These are phyloP conservation scores for Cucurbita ficifolia DNA, from an alignment of 306 rosid species.

Conservation along the genomic window DNA sequence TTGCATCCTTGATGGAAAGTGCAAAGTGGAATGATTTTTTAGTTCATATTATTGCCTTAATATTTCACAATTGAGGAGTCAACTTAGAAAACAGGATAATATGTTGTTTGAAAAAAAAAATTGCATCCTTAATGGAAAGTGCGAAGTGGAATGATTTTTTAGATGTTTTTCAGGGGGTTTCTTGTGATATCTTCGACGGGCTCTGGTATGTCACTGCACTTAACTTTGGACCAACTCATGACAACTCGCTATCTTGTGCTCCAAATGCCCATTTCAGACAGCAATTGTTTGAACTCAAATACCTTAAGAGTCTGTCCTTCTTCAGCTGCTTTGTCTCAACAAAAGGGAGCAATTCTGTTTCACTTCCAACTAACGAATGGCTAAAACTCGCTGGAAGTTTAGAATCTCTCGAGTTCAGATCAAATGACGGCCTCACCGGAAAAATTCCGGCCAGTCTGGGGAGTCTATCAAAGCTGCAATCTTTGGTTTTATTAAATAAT, in stretches of 20 bases:
- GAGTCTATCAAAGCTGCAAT: conserved; percentile 51
- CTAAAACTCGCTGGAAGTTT: conserved; percentile 42
- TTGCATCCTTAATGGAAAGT: background rate
- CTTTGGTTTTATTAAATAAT: conserved; percentile 50
- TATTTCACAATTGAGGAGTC: background rate
- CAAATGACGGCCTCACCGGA: conserved; percentile 54
- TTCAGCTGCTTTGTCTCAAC: conserved; percentile 56
- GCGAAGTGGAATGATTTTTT: background rate
- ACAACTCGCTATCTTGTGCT: conserved; percentile 61
- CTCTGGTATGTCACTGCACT: conserved; percentile 69
- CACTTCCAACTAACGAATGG: conserved; percentile 52
- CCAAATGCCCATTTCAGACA: conserved; percentile 33
- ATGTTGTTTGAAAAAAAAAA: background rate
- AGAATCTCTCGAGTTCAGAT: conserved; percentile 64
- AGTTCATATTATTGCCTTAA: background rate
- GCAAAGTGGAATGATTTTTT: background rate
- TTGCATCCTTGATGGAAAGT: background rate
- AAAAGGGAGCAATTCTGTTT: conserved; percentile 17
- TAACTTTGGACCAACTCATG: conserved; percentile 67
- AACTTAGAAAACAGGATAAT: background rate
- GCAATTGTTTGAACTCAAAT: conserved; percentile 46
- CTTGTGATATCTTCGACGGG: conserved; percentile 76
- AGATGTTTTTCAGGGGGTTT: conserved; percentile 52
- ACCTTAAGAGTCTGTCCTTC: conserved; percentile 52
- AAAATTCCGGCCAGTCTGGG: conserved; percentile 41